Base-by-base conservation (phyloP, 1,139 yeast genomes). In the Yamadazyma triangularis region DNA sequence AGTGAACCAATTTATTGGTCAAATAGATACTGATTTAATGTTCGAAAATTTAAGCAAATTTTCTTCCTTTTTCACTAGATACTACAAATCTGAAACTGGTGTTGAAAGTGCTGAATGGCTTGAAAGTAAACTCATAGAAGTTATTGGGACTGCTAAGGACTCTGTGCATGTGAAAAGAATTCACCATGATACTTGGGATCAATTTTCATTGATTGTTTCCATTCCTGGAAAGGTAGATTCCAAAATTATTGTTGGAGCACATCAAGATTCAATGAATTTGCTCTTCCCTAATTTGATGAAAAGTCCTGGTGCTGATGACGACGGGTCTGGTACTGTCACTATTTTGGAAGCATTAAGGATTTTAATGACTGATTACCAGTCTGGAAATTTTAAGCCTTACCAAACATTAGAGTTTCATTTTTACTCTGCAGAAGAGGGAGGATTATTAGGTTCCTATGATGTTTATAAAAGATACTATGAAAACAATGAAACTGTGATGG, bases 251-350 rank as follows among this genome's bases (percentile, higher is more conserved):
- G 74, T 89, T 19, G 96, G 96, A 0, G 83, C 95, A 15, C 97
- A 91, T 58, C 86, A 83, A 51, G 98, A 89, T 53, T 83, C 95
- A 2, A 72, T 79, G 40, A 88, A 87, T 51, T 64, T 86, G 38
- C 45, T 85, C 30, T 68, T 85, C 36, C 95, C 95, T n/a, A 67
- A 65, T 29, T 39, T 79, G 13, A 51, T 82, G 45, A 70, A 76
- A 27, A 88, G 96, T 0, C 97, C 97, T 2, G 98, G 97, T 4
- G 96, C 96, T 4, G 97, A 89, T 54, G 98, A 89, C 49, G 87
- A 89, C 53, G 95, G 95, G 2, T 78, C 91, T 4, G 97, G 97
- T 7, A 80, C 89, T 3, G 79, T 82, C 6, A 83, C 95, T 3
- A 72, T 73, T 26, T 59, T 87, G 34, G 95, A 88, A 53, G 78